Evolutionary conservation across 768 basidiomycete species (phyloP), one percentile per base, ranked within the genome.

Genomic region (Mycena rebaudengoi): DNA sequence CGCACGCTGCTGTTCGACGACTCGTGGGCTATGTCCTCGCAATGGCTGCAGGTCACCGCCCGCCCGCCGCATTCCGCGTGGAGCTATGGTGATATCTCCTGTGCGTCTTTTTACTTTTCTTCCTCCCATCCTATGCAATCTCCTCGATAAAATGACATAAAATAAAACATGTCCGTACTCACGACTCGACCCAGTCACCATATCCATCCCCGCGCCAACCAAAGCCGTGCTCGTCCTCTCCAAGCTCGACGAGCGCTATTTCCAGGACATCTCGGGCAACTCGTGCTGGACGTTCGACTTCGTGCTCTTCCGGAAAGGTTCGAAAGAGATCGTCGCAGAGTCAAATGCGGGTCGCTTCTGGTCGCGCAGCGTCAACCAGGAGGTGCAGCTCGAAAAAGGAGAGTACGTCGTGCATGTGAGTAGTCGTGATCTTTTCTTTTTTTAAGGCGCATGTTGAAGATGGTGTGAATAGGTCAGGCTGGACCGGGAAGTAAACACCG

Each of bases 81-180:
- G 84, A 79, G 79, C 4, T 85, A 78, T 50, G 86, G 85, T 16
- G 86, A 88, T 61, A 77, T 88, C 10, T 81, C 84, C 11, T 87
- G 85, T 86, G 62, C 40, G 85, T 75, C 23, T 29, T 18, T 32
- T 25, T 43, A 30, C 55, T 21, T 21, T 16, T 20, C 5, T n/a
- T 11, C 18, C 16, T 32, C 14, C 5, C 29, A 32, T n/a, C 16
- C 53, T 26, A 18, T 39, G 45, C 43, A 57, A 37, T 28, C 20
- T 55, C 28, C 18, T 30, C 50, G 12, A 52, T 49, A 3, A n/a
- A 28, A n/a, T n/a, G n/a, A n/a, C n/a, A n/a, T n/a, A n/a, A n/a
- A n/a, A n/a, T n/a, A n/a, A n/a, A n/a, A n/a, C n/a, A n/a, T n/a
- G n/a, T n/a, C n/a, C 23, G 37, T 12, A 37, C 25, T 39, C 33